Evolutionary conservation across 306 rosid species (phyloP).

Genomic region (Quercus wislizeni): DNA sequence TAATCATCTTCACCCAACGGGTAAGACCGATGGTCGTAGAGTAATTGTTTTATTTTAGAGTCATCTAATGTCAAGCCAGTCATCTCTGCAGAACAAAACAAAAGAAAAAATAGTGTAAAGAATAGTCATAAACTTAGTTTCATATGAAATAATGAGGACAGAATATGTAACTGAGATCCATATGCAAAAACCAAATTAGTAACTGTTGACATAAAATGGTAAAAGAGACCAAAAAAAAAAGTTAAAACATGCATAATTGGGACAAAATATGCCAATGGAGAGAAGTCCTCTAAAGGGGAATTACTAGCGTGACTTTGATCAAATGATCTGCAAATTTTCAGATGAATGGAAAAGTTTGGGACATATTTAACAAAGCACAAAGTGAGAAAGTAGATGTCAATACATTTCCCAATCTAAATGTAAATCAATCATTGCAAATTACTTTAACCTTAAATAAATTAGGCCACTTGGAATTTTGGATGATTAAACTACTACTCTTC

Average conservation of each 20-base stretch:
- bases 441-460: background rate
- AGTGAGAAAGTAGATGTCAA: background rate
- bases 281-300: background rate
- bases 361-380: background rate
- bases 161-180: background rate
- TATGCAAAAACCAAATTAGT: background rate
- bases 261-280: background rate
- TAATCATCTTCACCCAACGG: conserved; percentile 60
- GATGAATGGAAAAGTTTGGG: background rate
- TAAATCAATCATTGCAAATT: background rate
- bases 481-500: background rate
- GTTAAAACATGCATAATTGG: background rate
- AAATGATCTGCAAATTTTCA: background rate
- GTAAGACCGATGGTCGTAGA: conserved; percentile 70
- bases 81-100: conserved; percentile 55
- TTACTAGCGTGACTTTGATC: background rate
- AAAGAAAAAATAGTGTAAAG: conserved; percentile 1
- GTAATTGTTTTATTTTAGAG: conserved; percentile 21
- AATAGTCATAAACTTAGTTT: background rate
- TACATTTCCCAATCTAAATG: background rate
- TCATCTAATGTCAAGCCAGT: conserved; percentile 43
- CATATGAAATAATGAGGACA: background rate
- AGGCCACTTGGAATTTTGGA: background rate
- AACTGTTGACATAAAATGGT: background rate
- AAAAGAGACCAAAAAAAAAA: background rate